Base-by-base conservation (phyloP, 352 stramenopile genomes). In the Pythium graminicola region DNA sequence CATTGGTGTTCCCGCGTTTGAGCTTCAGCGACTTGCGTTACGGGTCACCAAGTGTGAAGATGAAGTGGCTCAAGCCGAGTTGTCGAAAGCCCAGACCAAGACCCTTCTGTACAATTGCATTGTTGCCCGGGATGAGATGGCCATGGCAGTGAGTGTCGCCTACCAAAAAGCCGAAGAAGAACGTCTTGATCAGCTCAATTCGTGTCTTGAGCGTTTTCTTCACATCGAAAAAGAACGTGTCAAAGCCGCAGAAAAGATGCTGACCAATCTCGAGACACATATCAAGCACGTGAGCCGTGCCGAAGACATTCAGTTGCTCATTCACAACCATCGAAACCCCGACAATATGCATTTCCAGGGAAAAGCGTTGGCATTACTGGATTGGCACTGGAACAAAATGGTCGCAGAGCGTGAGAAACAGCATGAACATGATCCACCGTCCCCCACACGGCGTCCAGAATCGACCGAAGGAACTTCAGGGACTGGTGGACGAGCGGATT, bases 291-390 rank as follows among this genome's bases (percentile, higher is more conserved):
- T 88, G 17, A 85, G 78, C 57, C 80, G 80, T 20, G 70, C 79
- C 3, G 82, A 89, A 38, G 82, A 93, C 59, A 88, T 93, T 20
- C 82, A 93, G 44, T 49, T 93, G 33, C 50, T 91, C 17, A 91
- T 93, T 50, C 74, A 93, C 62, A 93, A 89, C 41, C 78, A 78
- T 33, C 76, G 78, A 1, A 82, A 93, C 54, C 76, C 80, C 1
- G 82, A 93, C 55, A 93, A 89, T 39, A 77, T 93, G 78, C 82
- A 93, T 48, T 93, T 93, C 50, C 82, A 93, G 41, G 82, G 82
- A 6, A 93, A 91, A 50, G 82, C 82, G 20, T 49, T 93, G n/a
- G 77, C 82, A n/a, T 35, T 93, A 35, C 32, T 93, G 22, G 82
- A 93, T 54, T 93, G 82, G 82, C 80, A 93, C 41, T 90, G 80